Evolutionary conservation across 495 filamentous ascomycete species (phyloP).

Genomic region (Xylaria castorea): DNA sequence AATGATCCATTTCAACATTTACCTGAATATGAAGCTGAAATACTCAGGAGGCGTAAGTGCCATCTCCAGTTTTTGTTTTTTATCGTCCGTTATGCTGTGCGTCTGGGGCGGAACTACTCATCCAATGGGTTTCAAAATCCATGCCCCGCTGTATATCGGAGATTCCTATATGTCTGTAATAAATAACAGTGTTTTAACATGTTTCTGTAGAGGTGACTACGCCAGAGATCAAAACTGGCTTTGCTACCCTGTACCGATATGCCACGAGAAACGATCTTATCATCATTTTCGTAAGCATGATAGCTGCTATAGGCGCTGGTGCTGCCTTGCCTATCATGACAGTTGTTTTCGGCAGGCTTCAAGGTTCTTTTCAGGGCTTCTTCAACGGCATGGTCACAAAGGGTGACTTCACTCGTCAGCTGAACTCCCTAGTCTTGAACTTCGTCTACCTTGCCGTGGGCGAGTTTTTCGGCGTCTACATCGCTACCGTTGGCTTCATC

Average conservation of each 20-base stretch:
- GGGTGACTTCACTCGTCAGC: conserved; percentile 62
- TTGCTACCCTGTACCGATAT: conserved; percentile 78
- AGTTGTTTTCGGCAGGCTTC: conserved; percentile 78
- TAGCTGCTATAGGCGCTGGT: conserved; percentile 79
- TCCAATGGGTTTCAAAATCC: neutral
- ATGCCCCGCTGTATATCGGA: neutral
- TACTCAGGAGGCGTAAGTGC: conserved; percentile 58
- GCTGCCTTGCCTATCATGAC: conserved; percentile 89
- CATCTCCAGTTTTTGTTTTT: neutral
- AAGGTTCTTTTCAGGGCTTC: conserved; percentile 73
- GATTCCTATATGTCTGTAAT: neutral
- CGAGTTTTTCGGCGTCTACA: conserved; percentile 82
- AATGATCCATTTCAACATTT: conserved; percentile 65
- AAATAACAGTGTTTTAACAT: conserved; percentile 3
- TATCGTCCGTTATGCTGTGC: neutral
- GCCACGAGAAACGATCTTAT: conserved; percentile 75
- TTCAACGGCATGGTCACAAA: conserved; percentile 54
- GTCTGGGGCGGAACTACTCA: neutral
- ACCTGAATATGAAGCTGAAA: conserved; percentile 49
- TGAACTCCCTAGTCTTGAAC: conserved; percentile 76
- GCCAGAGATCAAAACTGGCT: conserved; percentile 67
- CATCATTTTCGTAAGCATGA: conserved; percentile 68
- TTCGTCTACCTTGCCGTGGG: conserved; percentile 90
- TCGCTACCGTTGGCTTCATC: conserved; percentile 87
- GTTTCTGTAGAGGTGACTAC: conserved; percentile 63